Conservation (phyloP, 495 filamentous ascomycete genomes). For the Podospora australis region DNA sequence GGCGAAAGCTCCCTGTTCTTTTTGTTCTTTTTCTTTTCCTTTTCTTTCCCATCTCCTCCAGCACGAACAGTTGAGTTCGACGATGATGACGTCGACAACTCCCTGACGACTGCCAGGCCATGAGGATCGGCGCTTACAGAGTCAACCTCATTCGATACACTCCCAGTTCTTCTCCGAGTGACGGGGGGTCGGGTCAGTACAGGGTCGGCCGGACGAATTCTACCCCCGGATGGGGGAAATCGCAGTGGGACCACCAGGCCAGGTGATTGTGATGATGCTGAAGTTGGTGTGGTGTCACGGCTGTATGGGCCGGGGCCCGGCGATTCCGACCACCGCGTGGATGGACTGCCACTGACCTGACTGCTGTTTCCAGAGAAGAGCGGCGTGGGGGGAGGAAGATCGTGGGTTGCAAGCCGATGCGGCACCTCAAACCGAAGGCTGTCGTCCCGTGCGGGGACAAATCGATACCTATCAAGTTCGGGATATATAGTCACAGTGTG, state of each 20-base stretch:
- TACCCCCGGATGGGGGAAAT: conserved; percentile 41
- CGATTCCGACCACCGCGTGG: conserved; percentile 89
- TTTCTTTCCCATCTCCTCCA: conserved; percentile 35
- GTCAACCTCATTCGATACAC: conserved; percentile 45
- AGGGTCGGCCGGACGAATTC: conserved; percentile 53
- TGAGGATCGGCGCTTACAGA: conserved; percentile 41
- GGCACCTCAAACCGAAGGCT: conserved; percentile 33
- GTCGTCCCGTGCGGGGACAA: conserved; percentile 22
- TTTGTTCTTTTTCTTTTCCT: conserved; percentile 40
- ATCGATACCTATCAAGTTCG: conserved; percentile 49
- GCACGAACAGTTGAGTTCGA: conserved; percentile 51
- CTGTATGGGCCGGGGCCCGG: conserved; percentile 77
- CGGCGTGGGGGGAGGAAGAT: conserved; percentile 61
- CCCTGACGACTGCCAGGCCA: conserved; percentile 59
- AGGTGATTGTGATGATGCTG: conserved; percentile 91
- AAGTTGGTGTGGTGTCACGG: conserved; percentile 89
- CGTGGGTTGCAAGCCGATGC: conserved; percentile 48
- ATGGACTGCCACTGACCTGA: conserved; percentile 68
- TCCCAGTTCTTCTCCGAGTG: conserved; percentile 52
- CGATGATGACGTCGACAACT: conserved; percentile 55
- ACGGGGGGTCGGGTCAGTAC: conserved; percentile 62
- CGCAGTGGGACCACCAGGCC: conserved; percentile 59
- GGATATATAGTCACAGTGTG: conserved; percentile 41
- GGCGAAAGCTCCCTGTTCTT: conserved; percentile 40
- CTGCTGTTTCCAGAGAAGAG: conserved; percentile 50